Base-by-base conservation (phyloP, 805 yeast genomes). In the Kazachstania africana region DNA sequence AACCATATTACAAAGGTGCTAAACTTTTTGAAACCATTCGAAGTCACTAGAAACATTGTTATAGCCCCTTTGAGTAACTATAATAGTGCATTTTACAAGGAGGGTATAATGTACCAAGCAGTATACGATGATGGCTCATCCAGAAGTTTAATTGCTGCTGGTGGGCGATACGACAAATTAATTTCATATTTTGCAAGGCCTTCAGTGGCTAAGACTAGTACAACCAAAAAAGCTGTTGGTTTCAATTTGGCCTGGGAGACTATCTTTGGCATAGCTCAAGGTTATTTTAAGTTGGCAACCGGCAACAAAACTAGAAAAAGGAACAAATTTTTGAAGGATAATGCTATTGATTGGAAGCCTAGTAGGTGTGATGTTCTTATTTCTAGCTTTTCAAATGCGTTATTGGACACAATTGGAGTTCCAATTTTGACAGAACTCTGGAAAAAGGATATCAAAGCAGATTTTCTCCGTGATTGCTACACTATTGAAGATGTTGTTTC, bases 91-190 rank as follows among this genome's bases (percentile, higher is more conserved):
- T 88, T 84, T 49, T 91, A 87, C 49, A 62, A 66, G 24, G 74
- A 75, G 12, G 94, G 94, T 0, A 59, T 87, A 2, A 84, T 91
- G 94, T 91, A 88, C 50, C 94, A 84, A 43, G 83, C 81, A 0
- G 70, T 84, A 1, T 70, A 74, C 40, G 79, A 82, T 33, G 77
- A 74, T 65, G 44, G 66, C 45, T 38, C 65, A 48, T 39, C 51
- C 50, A 45, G 60, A 62, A 60, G 50, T 25, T 39, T 78, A 20
- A 61, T 91, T 25, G 91, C 91, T 12, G 88, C 91, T 0, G 99
- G 99, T 27, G 99, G 99, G 3, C 63, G 99, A 34, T 91, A 85
- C 49, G 97, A 88, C 46, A 62, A 65, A 14, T 63, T 91, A 40
- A 70, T 85, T 10, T 62, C 72, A 3, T 65, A 75, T 12, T 66